These are phyloP conservation scores for Mycosphaerelloides madeirae DNA, from an alignment of 2,329 filamentous ascomycete species.

Conservation along the genomic window DNA sequence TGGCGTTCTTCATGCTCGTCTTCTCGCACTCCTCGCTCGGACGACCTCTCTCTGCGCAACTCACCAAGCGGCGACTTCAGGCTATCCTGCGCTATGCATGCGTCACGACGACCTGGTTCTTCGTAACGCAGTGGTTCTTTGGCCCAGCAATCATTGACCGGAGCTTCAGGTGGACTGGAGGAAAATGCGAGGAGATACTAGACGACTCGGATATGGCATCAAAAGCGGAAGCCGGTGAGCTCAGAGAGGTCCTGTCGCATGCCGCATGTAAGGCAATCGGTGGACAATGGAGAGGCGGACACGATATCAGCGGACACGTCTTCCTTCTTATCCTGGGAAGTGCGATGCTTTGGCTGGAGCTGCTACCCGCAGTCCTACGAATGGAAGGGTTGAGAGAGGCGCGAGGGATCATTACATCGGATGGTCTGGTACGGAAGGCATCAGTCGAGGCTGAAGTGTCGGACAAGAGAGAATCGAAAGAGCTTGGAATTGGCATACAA, in stretches of 20 bases:
- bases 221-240: slow-evolving; percentile 39
- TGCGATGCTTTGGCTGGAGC: slow-evolving; percentile 75
- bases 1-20: slow-evolving; percentile 66
- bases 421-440: slow-evolving; percentile 55
- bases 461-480: slow-evolving; percentile 34
- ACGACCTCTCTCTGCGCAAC: slow-evolving; percentile 36
- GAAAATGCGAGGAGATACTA: slow-evolving; percentile 64
- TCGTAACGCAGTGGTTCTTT: slow-evolving; percentile 96
- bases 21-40: slow-evolving; percentile 60
- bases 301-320: slow-evolving; percentile 94
- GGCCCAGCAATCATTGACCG: slow-evolving; percentile 86
- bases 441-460: slow-evolving; percentile 38
- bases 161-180: slow-evolving; percentile 81
- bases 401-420: slow-evolving; percentile 59
- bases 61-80: slow-evolving; percentile 48
- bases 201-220: slow-evolving; percentile 36
- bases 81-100: slow-evolving; percentile 64
- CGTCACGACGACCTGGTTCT: slow-evolving; percentile 73
- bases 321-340: slow-evolving; percentile 86
- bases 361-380: slow-evolving; percentile 57
- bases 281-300: slow-evolving; percentile 83
- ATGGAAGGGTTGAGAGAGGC: slow-evolving; percentile 53
- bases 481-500: slow-evolving; percentile 49
- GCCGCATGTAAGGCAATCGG: slow-evolving; percentile 78
- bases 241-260: slow-evolving; percentile 59